Evolutionary conservation across 768 basidiomycete species (phyloP).

Genomic region (Panaeolus cyanescens): DNA sequence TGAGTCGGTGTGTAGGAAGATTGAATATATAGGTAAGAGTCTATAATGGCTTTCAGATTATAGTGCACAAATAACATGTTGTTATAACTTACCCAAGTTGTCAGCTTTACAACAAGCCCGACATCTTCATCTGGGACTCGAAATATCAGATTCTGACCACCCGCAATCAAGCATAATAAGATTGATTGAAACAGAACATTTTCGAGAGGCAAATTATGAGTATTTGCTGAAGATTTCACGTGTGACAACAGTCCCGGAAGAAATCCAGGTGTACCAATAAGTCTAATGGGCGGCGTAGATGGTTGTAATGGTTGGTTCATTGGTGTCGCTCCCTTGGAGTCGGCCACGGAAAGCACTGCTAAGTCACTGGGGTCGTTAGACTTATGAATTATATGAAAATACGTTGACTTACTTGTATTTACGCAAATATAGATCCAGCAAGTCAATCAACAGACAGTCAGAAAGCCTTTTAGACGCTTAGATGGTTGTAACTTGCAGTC

Average conservation of each 20-base stretch:
- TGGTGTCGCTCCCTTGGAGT: not conserved
- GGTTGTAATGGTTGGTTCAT: not conserved
- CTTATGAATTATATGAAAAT: not conserved
- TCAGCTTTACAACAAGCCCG: conserved; percentile 55
- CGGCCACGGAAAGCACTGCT: not conserved
- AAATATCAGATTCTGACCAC: conserved; percentile 64
- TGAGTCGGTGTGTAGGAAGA: conserved; percentile 56
- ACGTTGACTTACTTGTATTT: not conserved
- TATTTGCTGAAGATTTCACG: conserved; percentile 44
- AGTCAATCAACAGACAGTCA: not conserved
- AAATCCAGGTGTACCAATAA: conserved; percentile 46
- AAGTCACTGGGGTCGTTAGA: not conserved
- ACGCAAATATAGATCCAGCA: too few species aligned
- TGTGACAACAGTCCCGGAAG: conserved; percentile 51
- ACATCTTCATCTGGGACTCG: conserved; percentile 69
- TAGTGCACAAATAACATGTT: not conserved
- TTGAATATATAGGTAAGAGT: conserved; percentile 63
- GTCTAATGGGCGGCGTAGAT: not conserved
- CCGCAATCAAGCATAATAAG: conserved; percentile 64
- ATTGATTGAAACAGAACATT: conserved; percentile 65
- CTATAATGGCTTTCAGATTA: conserved; percentile 32
- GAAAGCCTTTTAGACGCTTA: not conserved
- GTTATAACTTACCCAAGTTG: conserved; percentile 50
- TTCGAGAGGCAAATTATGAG: conserved; percentile 54
- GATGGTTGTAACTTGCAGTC: not conserved